Evolutionary conservation across 78 protist genomes (phyloP).

Genomic region (Tieghemostelium lacteum): DNA sequence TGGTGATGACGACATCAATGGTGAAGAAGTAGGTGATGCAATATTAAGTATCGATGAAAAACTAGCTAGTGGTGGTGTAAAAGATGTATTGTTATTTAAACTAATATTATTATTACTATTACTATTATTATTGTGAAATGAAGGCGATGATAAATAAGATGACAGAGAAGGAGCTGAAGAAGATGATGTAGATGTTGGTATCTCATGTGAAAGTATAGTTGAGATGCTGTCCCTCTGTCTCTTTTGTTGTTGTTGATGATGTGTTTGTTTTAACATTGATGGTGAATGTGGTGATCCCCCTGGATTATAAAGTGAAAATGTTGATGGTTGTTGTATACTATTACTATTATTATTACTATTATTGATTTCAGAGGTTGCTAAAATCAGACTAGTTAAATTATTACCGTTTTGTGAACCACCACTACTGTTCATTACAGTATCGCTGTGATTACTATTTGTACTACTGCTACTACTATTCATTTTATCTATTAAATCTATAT

Average conservation of each 20-base stretch:
- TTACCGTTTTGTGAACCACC: no score
- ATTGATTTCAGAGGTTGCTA: not conserved
- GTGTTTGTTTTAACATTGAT: not conserved
- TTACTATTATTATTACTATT: not conserved
- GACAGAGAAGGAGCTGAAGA: not conserved
- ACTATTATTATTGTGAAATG: not conserved
- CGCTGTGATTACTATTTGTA: not conserved
- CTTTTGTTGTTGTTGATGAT: not conserved
- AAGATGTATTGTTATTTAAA: not conserved
- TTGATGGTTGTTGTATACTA: not conserved
- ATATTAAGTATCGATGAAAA: constrained; percentile 47
- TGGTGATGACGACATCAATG: constrained; percentile 53
- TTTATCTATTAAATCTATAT: no score
- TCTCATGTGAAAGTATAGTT: not conserved
- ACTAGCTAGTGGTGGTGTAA: constrained; percentile 64
- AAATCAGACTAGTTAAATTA: not conserved
- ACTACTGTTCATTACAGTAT: no score
- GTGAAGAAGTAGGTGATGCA: constrained; percentile 61
- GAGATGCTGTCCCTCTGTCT: constrained; percentile 24
- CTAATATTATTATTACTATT: not conserved
- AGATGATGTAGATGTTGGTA: not conserved
- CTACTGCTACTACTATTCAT: not conserved
- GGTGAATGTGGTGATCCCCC: not conserved
- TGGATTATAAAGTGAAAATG: not conserved
- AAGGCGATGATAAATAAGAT: not conserved